Conservation (phyloP, 495 filamentous ascomycete genomes). For the Trichoderma parareesei region DNA sequence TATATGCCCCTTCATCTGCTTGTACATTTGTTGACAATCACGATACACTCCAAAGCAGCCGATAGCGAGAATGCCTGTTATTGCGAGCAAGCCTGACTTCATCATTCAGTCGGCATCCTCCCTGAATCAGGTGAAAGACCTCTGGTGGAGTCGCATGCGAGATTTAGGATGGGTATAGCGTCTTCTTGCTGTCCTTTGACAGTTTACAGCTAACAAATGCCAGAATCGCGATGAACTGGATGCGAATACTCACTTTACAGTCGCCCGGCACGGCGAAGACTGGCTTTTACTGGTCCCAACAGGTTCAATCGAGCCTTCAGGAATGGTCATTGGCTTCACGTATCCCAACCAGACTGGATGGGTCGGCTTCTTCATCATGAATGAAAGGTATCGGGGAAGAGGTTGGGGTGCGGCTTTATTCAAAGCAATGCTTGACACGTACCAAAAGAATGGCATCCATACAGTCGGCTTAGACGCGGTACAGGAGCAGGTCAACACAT, state of each 20-base stretch:
- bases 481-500: constrained; percentile 1
- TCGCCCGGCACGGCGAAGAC: background rate
- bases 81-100: background rate
- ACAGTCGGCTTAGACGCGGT: background rate
- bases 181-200: background rate
- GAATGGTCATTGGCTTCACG: background rate
- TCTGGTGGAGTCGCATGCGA: background rate
- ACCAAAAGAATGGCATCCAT: background rate
- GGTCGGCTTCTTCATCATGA: background rate
- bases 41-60: no score
- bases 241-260: background rate
- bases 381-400: background rate
- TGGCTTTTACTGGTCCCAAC: background rate
- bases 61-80: background rate
- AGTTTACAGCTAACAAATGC: background rate
- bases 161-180: background rate
- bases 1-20: no score
- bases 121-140: background rate
- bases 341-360: background rate
- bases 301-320: background rate
- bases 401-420: background rate
- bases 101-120: background rate
- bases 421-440: background rate
- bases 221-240: background rate
- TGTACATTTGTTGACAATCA: no score